phyloP scores from a whole-genome alignment of 2,329 filamentous ascomycete species.

The Sclerotinia borealis region DNA sequence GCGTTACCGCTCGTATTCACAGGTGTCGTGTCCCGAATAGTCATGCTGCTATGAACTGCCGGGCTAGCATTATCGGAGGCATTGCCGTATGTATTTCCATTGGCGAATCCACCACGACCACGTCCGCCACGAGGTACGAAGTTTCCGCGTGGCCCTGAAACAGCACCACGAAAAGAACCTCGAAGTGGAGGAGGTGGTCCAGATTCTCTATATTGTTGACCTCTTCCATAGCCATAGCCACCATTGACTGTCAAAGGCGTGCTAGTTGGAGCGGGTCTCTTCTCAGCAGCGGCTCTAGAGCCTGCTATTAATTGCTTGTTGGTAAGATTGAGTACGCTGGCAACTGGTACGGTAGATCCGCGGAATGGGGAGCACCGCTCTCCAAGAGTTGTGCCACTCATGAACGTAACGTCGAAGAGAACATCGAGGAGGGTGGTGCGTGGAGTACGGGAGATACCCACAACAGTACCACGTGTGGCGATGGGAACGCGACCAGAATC shows the following conservation, averaged over 20 bases:
- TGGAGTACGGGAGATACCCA: conserved; percentile 84
- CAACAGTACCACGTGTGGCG: conserved; percentile 84
- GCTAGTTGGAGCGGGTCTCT: conserved; percentile 42
- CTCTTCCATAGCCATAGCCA: conserved; percentile 53
- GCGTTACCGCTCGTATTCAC: conserved; percentile 16
- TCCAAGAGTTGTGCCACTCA: conserved; percentile 90
- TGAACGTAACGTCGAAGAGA: conserved; percentile 90
- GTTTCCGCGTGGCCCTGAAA: conserved; percentile 26
- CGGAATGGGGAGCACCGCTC: conserved; percentile 90
- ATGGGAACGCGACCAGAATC: conserved; percentile 94
- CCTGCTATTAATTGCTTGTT: conserved; percentile 73
- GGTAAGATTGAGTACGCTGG: conserved; percentile 83
- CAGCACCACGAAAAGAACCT: conserved; percentile 52
- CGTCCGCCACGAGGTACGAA: conserved; percentile 19
- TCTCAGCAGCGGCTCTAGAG: conserved; percentile 52
- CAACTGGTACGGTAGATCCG: conserved; percentile 81
- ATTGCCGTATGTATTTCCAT: conserved; percentile 10
- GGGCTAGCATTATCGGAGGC: conserved; percentile 22
- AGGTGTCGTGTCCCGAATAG: conserved; percentile 20
- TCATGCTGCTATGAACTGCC: conserved; percentile 25
- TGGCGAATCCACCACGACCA: conserved; percentile 32
- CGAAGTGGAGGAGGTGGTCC: conserved; percentile 48
- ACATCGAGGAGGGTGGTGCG: conserved; percentile 80
- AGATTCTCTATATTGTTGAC: conserved; percentile 56
- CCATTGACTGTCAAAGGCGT: conserved; percentile 46